Evolutionary conservation across 805 yeast species (phyloP).

Genomic region (Komagataella pseudopastoris): DNA sequence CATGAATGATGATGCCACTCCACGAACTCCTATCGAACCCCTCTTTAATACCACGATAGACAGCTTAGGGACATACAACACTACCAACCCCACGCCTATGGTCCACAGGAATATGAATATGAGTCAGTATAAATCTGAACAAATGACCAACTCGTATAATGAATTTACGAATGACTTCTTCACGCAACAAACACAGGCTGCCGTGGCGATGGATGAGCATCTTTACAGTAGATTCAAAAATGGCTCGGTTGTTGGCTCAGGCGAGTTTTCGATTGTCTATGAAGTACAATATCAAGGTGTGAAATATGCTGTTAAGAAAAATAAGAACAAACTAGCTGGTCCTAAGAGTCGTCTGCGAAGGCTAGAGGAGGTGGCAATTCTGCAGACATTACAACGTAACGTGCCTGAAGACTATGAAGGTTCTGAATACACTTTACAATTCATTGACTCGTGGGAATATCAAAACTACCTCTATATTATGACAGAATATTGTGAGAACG

Average conservation of each 20-base stretch:
- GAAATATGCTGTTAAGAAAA: constrained; percentile 79
- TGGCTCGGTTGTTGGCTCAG: constrained; percentile 63
- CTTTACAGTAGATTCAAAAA: constrained; percentile 41
- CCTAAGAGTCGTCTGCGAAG: constrained; percentile 48
- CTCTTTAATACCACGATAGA: constrained; percentile 4
- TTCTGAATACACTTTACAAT: constrained; percentile 62
- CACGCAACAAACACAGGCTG: constrained; percentile 2
- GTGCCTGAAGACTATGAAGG: constrained; percentile 40
- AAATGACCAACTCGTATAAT: not conserved
- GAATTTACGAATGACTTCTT: not conserved
- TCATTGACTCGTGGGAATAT: constrained; percentile 78
- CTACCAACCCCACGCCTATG: not conserved
- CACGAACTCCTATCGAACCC: constrained; percentile 16
- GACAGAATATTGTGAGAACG: constrained; percentile 91
- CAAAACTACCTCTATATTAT: constrained; percentile 69
- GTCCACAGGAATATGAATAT: not conserved
- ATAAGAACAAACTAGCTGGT: constrained; percentile 51
- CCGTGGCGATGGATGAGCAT: constrained; percentile 23
- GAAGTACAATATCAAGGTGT: constrained; percentile 57
- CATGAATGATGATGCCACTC: constrained; percentile 6
- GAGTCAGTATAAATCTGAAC: not conserved
- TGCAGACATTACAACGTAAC: constrained; percentile 26
- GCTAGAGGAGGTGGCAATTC: constrained; percentile 67
- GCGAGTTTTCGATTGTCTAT: constrained; percentile 85
- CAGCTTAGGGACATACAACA: not conserved